Percentiles rank a stretch among this genome's conserved stretches.
Evolutionary conservation across 2,329 filamentous ascomycete genomes (phyloP).

Genomic region (Thermothelomyces thermophilus): DNA sequence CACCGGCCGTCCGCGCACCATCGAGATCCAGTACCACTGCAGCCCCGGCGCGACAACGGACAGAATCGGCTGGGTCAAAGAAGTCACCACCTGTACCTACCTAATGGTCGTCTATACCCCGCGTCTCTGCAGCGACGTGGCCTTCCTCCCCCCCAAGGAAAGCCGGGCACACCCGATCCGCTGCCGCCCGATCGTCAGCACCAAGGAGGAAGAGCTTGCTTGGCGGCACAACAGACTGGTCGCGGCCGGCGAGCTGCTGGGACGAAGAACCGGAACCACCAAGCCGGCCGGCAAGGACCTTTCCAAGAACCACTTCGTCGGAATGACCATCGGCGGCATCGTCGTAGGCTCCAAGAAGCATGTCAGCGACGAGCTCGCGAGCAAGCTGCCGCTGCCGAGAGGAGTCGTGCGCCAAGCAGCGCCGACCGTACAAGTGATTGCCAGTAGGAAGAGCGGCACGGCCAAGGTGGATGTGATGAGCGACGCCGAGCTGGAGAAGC

Average conservation of each 20-base stretch:
- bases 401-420: constrained; percentile 29
- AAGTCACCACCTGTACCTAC: constrained; percentile 84
- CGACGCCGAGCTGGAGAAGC: constrained; percentile 59
- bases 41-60: constrained; percentile 66
- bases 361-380: constrained; percentile 42
- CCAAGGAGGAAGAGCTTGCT: constrained; percentile 43
- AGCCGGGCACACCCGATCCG: constrained; percentile 69
- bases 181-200: constrained; percentile 62
- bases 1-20: constrained; percentile 71
- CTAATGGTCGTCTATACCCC: constrained; percentile 90
- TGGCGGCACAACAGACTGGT: constrained; percentile 33
- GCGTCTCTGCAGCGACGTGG: constrained; percentile 77
- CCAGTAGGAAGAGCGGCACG: constrained; percentile 50
- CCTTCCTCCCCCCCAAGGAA: constrained; percentile 75
- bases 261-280: constrained; percentile 15
- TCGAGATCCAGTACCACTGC: constrained; percentile 78
- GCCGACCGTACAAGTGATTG: constrained; percentile 39
- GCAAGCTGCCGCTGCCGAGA: constrained; percentile 41
- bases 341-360: constrained; percentile 46
- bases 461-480: constrained; percentile 50
- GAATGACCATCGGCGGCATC: constrained; percentile 45
- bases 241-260: constrained; percentile 34
- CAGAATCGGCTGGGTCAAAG: constrained; percentile 87
- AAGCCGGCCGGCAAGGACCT: constrained; percentile 12
- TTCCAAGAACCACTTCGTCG: constrained; percentile 21